Base-by-base conservation (phyloP, 306 rosid genomes). In the Malus sylvestris region DNA sequence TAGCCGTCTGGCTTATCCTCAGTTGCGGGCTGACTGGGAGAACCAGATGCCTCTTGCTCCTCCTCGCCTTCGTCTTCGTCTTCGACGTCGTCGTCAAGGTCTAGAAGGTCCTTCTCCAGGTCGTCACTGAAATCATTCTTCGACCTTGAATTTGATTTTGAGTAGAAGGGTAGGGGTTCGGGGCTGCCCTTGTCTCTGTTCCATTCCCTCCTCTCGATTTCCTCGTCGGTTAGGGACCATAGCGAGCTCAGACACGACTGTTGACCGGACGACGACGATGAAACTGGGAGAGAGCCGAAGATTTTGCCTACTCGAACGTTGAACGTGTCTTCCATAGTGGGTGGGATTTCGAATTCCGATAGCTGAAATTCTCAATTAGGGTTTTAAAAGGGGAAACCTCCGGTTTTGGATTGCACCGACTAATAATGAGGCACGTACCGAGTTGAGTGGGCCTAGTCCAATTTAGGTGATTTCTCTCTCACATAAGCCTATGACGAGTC, bases 211-310 rank as follows among this genome's bases (percentile, higher is more conserved):
- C 81, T 65, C 32, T 83, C 81, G 87, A 90, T 85, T 67, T 95
- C 97, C 15, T 82, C 96, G 80, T 88, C 88, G 12, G 96, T 83
- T 44, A 95, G 97, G 74, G 89, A 88, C 99, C 99, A 95, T 0
- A 89, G 78, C 68, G 98, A 89, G 82, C 74, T 65, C 20, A 82
- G 77, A 45, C 88, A 68, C 13, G 88, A 72, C 27, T 81, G 67
- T 19, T 78, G n/a, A 8, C 27, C 35, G 35, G 85, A 79, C 19
- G 88, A 70, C 0, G 85, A 51, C 7, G 79, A 76, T 18, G 81
- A 30, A 2, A 72, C 49, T 0, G 65, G 81, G 0, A 89, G 72
- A 23, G 87, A 79, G 35, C 91, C 89, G 63, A 89, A 89, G 19
- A 80, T 75, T 71, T 77, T 87, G 79, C 79, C 83, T 46, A 87